Evolutionary conservation across 2,329 filamentous ascomycete genomes (phyloP).

Genomic region (Alternaria burnsii): DNA sequence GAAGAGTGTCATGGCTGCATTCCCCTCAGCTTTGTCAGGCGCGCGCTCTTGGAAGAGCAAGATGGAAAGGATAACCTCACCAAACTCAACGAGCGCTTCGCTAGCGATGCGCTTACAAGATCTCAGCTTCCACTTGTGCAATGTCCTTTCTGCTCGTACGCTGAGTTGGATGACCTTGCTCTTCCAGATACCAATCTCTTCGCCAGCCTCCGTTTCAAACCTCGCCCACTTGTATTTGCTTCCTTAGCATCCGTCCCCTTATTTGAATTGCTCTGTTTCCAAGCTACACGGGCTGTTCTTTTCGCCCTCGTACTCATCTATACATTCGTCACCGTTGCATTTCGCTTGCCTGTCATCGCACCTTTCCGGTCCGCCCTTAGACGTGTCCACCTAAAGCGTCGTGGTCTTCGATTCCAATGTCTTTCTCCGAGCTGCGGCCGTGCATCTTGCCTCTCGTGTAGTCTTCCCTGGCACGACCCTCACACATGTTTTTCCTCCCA

Average conservation of each 20-base stretch:
- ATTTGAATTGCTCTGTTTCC: conserved; percentile 42
- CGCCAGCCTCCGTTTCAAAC: conserved; percentile 33
- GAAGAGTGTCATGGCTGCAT: conserved; percentile 76
- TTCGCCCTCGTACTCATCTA: conserved; percentile 60
- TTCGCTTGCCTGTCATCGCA: conserved; percentile 38
- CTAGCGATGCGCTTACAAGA: conserved; percentile 77
- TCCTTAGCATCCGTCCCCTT: conserved; percentile 41
- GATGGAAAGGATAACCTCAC: conserved; percentile 75
- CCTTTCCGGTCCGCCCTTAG: conserved; percentile 68
- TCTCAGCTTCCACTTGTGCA: conserved; percentile 78
- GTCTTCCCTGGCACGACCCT: conserved; percentile 84
- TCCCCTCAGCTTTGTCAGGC: conserved; percentile 71
- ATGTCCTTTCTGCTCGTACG: conserved; percentile 92
- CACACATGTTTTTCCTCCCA: conserved; percentile 87
- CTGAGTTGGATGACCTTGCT: conserved; percentile 74
- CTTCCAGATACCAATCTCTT: conserved; percentile 38
- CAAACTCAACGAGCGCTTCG: conserved; percentile 80
- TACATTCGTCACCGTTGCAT: conserved; percentile 29
- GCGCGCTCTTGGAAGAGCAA: conserved; percentile 74
- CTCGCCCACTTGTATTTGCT: conserved; percentile 43
- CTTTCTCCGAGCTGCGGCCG: conserved; percentile 72
- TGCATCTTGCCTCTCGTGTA: conserved; percentile 81
- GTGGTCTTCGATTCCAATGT: conserved; percentile 81
- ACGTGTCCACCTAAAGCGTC: conserved; percentile 73
- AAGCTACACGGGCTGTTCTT: conserved; percentile 61